Base-by-base conservation (phyloP, 495 filamentous ascomycete species). In the Jackrogersella multiformis region DNA sequence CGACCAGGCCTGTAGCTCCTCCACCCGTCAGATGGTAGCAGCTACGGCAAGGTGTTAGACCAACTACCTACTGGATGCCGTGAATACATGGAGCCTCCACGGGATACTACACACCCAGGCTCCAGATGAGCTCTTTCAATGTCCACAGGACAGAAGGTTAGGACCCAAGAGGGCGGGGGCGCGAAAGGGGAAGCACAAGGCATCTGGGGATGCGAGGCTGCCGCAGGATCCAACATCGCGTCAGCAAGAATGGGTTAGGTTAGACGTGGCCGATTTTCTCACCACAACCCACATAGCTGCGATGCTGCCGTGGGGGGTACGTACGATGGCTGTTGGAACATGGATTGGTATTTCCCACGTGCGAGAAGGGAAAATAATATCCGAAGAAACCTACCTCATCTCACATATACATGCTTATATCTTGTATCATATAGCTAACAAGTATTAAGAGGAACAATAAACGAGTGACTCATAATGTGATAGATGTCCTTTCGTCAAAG, bases 201-300 rank as follows among this genome's bases (percentile, higher is more conserved):
- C 34, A 24, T n/a, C 16, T 2, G 21, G 23, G 10, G 28, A 59
- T 69, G 66, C 66, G 56, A 69, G 66, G 66, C 66, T 64, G 60
- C 48, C 60, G 60, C 60, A 46, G 39, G 20, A 20, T 24, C n/a
- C n/a, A n/a, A 12, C 4, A 12, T 13, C 16, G 28, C 41, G 39
- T 42, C 39, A 34, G 49, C 10, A 39, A 61, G 49, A 32, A 36
- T 30, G 23, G 62, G 49, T 39, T 39, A 30, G 34, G 36, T 44
- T 46, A 28, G 42, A 51, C 13, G 49, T 32, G 23, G 39, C 30
- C 32, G 5, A 36, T 36, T 10, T 52, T 18, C 16, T 53, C 32
- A 23, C 20, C 30, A 16, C 16, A 23, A 6, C 30, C n/a, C 8
- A 36, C 9, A 23, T 8, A n/a, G n/a, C n/a, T n/a, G n/a, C n/a